A percentile compares a stretch with the other conserved stretches of the same genome.
Evolutionary conservation across 306 rosid genomes (phyloP).

Genomic region (Lotus japonicus): DNA sequence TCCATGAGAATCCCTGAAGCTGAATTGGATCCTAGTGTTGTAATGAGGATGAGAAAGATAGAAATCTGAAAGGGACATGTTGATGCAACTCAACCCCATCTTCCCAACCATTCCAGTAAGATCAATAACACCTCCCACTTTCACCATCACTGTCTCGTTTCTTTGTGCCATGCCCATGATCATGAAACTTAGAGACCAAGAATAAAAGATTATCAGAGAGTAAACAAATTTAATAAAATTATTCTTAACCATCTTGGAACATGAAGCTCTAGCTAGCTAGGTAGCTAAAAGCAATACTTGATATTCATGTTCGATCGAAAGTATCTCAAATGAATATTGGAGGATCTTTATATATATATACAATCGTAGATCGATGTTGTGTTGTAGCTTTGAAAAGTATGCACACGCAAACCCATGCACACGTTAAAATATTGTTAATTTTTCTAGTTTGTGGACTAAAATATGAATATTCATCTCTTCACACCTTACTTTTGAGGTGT

Average conservation of each 20-base stretch:
- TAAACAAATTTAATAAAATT: not conserved
- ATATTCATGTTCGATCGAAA: no score
- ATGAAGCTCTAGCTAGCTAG: no score
- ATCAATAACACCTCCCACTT: constrained; percentile 39
- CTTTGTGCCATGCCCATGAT: not conserved
- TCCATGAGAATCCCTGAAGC: not conserved
- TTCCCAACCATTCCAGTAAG: constrained; percentile 2
- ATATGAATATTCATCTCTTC: no score
- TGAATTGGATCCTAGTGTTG: constrained; percentile 20
- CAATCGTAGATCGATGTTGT: no score
- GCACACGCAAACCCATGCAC: no score
- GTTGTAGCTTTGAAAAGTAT: no score
- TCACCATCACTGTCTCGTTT: constrained; percentile 15
- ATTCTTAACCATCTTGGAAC: not conserved
- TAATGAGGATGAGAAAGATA: constrained; percentile 19
- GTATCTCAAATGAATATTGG: no score
- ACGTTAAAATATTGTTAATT: no score
- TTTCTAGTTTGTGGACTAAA: no score
- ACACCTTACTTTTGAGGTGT: no score
- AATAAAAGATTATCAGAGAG: not conserved
- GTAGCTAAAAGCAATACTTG: no score
- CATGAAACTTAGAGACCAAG: not conserved
- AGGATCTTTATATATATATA: no score
- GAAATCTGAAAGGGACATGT: constrained; percentile 25
- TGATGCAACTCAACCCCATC: constrained; percentile 30